These are phyloP conservation scores for Phanerochaete carnosa DNA, from an alignment of 768 basidiomycete species.

Conservation along the genomic window DNA sequence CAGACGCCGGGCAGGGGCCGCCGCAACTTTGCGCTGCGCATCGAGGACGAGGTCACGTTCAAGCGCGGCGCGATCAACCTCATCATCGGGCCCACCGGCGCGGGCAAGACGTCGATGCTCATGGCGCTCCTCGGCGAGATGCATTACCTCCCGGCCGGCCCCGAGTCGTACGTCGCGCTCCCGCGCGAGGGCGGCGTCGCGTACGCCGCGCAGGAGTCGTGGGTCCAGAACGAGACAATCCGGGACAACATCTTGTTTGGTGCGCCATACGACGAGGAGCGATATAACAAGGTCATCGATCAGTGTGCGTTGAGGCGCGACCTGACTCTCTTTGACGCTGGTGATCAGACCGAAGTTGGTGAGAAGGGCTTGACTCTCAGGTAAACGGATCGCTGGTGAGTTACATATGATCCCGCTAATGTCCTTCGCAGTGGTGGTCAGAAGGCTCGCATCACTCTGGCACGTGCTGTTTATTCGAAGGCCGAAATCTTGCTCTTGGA, in stretches of 20 bases:
- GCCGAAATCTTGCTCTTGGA: slow-evolving; percentile 37
- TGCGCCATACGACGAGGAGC: slow-evolving; percentile 24
- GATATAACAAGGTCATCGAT: slow-evolving; percentile 30
- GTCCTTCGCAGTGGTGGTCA: slow-evolving; percentile 35
- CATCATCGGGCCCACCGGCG: slow-evolving; percentile 26
- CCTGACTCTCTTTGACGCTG: slow-evolving; percentile 43
- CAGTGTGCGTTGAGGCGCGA: slow-evolving; percentile 42
- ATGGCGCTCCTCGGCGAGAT: slow-evolving; percentile 29
- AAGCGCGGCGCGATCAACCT: slow-evolving; percentile 23
- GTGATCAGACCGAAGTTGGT: slow-evolving; percentile 58
- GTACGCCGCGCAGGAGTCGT: slow-evolving; percentile 43
- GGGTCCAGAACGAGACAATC: slow-evolving; percentile 41
- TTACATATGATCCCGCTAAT: background rate
- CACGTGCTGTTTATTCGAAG: slow-evolving; percentile 37
- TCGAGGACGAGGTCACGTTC: slow-evolving; percentile 25
- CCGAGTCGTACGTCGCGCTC: slow-evolving; percentile 37
- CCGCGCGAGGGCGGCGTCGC: slow-evolving; percentile 40
- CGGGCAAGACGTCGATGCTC: slow-evolving; percentile 26
- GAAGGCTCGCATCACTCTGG: slow-evolving; percentile 42
- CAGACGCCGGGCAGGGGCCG: slow-evolving; percentile 5
- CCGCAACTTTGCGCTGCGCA: slow-evolving; percentile 14
- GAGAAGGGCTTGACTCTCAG: slow-evolving; percentile 52
- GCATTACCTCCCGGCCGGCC: slow-evolving; percentile 20
- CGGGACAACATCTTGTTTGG: slow-evolving; percentile 28
- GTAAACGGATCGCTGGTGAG: slow-evolving; percentile 19